These are phyloP conservation scores for Zygnema circumcarinatum DNA, from an alignment of 139 green algal species.

Conservation along the genomic window DNA sequence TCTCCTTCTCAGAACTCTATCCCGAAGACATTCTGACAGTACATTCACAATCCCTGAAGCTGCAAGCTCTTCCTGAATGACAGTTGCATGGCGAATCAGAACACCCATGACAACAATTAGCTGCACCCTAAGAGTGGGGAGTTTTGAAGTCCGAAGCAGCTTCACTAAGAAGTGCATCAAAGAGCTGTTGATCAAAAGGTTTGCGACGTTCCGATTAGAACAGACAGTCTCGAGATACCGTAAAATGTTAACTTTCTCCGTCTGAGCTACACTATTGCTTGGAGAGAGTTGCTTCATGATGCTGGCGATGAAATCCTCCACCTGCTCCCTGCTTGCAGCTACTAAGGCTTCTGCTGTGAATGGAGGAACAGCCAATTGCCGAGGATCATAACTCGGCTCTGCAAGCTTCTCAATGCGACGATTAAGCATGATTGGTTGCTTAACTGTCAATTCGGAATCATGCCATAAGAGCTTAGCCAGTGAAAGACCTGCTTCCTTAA, in stretches of 20 bases:
- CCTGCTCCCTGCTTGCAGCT: not conserved
- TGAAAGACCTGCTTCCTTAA: constrained; percentile 7
- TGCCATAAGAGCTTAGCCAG: constrained; percentile 79
- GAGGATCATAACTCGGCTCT: constrained; percentile 74
- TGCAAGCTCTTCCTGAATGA: constrained; percentile 78
- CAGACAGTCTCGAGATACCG: constrained; percentile 90
- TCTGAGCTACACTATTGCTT: not conserved
- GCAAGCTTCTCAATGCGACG: constrained; percentile 79
- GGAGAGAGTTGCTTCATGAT: not conserved
- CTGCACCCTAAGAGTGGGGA: constrained; percentile 71
- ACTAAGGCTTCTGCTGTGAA: constrained; percentile 53
- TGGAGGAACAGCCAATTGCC: constrained; percentile 74
- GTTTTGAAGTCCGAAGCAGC: constrained; percentile 66
- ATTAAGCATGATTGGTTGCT: constrained; percentile 89
- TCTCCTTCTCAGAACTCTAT: constrained; percentile 69
- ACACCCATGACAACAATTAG: constrained; percentile 71
- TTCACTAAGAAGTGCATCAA: constrained; percentile 78
- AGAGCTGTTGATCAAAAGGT: constrained; percentile 87
- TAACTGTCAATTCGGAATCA: constrained; percentile 76
- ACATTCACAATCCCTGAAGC: constrained; percentile 74
- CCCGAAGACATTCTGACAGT: constrained; percentile 76
- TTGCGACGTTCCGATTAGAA: constrained; percentile 75
- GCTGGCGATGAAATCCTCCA: not conserved
- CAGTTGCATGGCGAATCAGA: constrained; percentile 89
- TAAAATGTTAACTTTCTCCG: constrained; percentile 84